phyloP scores from a whole-genome alignment of 768 basidiomycete species.

The Mycena filopes region DNA sequence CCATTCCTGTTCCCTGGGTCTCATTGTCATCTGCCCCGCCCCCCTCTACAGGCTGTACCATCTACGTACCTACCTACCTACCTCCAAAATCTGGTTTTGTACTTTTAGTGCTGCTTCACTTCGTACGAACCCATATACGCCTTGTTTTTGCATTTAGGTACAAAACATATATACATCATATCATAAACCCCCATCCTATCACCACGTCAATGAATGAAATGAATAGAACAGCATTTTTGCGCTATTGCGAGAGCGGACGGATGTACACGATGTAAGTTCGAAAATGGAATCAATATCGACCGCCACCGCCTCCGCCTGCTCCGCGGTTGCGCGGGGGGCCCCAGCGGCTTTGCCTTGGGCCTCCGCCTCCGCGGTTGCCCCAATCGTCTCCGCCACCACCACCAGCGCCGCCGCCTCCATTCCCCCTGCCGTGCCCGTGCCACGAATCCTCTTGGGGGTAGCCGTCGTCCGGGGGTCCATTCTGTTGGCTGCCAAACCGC shows the following conservation, averaged over 20 bases:
- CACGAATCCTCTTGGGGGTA: conserved; percentile 59
- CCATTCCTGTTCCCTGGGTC: background rate
- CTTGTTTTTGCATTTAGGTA: conserved; percentile 16
- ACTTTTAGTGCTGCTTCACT: conserved; percentile 9
- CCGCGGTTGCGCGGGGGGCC: conserved; percentile 37
- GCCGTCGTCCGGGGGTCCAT: conserved; percentile 37
- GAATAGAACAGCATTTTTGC: conserved; percentile 3
- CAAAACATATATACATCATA: conserved; percentile 2
- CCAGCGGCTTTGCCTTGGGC: conserved; percentile 41
- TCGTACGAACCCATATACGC: conserved; percentile 23
- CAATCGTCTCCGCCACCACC: conserved; percentile 43
- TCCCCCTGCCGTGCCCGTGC: conserved; percentile 43
- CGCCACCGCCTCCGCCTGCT: conserved; percentile 43
- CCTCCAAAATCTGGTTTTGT: background rate
- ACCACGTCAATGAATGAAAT: conserved; percentile 10
- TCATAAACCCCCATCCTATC: conserved; percentile 15
- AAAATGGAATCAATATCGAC: conserved; percentile 26
- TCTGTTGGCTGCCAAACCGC: too few relatives aligned
- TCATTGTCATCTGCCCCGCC: conserved; percentile 10
- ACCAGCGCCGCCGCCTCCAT: conserved; percentile 39
- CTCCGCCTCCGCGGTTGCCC: conserved; percentile 47
- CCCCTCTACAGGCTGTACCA: conserved; percentile 19
- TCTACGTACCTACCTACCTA: background rate
- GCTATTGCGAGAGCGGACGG: background rate
- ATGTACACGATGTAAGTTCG: background rate